Evolutionary conservation across 371 early-diverging fungal genomes (phyloP).

Genomic region (Mucor plumbeus): DNA sequence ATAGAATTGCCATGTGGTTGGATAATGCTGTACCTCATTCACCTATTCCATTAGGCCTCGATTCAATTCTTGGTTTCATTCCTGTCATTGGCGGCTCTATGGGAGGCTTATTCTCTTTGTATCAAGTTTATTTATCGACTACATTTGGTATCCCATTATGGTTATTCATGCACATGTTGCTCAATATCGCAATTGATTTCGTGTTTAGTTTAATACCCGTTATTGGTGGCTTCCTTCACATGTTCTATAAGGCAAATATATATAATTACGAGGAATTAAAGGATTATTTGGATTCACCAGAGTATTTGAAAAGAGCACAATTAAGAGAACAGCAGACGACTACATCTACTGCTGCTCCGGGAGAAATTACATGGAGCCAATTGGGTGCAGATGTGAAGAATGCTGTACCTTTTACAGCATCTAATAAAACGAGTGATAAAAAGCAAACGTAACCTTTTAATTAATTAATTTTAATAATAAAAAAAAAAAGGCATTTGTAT

Average conservation of each 20-base stretch:
- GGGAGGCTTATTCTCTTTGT: conserved; percentile 33
- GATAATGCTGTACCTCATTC: conserved; percentile 51
- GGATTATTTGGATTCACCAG: conserved; percentile 21
- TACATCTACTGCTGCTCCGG: conserved; percentile 1
- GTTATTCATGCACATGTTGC: conserved; percentile 44
- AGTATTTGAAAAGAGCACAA: conserved; percentile 20
- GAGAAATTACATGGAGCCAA: conserved; percentile 26
- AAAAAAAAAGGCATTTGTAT: too few relatives aligned
- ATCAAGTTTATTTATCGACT: conserved; percentile 49
- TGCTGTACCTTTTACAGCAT: conserved; percentile 52
- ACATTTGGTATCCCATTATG: conserved; percentile 54
- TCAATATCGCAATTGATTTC: conserved; percentile 42
- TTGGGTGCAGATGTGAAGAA: conserved; percentile 16
- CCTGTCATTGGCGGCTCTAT: conserved; percentile 46
- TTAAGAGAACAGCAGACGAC: not conserved
- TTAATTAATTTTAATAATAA: too few relatives aligned
- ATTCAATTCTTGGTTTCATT: conserved; percentile 48
- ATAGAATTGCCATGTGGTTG: conserved; percentile 38
- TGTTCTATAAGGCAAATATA: conserved; percentile 52
- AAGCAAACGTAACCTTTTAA: not conserved
- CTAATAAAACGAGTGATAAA: not conserved
- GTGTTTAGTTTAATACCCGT: conserved; percentile 44
- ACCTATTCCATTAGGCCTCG: conserved; percentile 54
- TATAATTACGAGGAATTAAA: conserved; percentile 42
- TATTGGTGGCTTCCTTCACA: conserved; percentile 40